Conservation (phyloP, 495 filamentous ascomycete species). For the Aspergillus steynii region DNA sequence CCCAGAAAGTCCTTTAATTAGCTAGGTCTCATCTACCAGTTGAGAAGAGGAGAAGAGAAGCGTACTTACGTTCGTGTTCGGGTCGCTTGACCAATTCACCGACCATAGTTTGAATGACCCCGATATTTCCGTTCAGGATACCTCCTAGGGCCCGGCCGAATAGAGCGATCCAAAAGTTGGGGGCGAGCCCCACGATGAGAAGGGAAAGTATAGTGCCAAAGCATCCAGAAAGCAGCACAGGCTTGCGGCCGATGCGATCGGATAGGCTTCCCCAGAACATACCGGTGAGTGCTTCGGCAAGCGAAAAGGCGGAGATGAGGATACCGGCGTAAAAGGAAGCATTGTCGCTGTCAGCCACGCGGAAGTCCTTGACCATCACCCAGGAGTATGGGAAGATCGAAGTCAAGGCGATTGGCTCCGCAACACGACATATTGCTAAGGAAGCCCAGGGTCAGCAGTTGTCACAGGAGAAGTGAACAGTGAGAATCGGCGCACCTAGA, state of each 20-base stretch:
- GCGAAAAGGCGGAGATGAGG: conserved; percentile 79
- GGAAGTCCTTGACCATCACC: conserved; percentile 73
- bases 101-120: conserved; percentile 91
- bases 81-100: conserved; percentile 76
- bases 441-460: conserved; percentile 21
- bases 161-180: conserved; percentile 77
- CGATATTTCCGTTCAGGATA: conserved; percentile 82
- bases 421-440: conserved; percentile 71
- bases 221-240: conserved; percentile 76
- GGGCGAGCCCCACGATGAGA: conserved; percentile 78
- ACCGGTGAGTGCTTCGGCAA: conserved; percentile 77
- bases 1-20: conserved; percentile 8
- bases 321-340: conserved; percentile 84
- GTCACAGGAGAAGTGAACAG: neutral
- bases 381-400: conserved; percentile 89
- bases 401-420: conserved; percentile 85
- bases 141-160: conserved; percentile 75
- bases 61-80: conserved; percentile 77
- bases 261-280: conserved; percentile 85
- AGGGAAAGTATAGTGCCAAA: conserved; percentile 77
- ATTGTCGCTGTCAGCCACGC: conserved; percentile 65
- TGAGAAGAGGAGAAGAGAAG: neutral
- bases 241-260: conserved; percentile 81
- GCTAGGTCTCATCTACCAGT: neutral
- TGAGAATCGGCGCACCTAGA: conserved; percentile 54